Evolutionary conservation across 1,139 yeast species (phyloP).

Genomic region (Kodamaea derodonti): DNA sequence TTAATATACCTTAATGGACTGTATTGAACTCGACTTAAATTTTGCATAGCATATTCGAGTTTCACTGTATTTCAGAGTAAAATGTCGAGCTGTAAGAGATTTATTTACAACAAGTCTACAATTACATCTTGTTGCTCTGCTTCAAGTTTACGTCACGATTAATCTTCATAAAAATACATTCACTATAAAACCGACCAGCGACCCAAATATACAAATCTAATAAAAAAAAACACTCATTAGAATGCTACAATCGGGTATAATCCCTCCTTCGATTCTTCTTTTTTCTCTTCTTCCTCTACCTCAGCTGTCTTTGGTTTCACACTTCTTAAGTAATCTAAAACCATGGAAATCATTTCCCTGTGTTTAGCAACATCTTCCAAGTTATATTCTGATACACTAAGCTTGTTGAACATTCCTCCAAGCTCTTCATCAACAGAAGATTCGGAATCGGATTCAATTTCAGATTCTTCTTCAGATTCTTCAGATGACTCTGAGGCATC

Average conservation of each 20-base stretch:
- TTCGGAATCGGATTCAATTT: constrained; percentile 5
- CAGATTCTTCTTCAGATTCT: constrained; percentile 11
- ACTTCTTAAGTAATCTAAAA: constrained; percentile 23
- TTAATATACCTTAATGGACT: neutral
- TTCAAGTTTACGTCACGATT: too few relatives aligned
- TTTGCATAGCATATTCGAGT: too few relatives aligned
- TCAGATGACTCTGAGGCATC: constrained; percentile 11
- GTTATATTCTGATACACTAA: constrained; percentile 20
- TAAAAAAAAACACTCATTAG: constrained; percentile 14
- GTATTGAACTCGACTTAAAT: too few relatives aligned
- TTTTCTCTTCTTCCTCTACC: constrained; percentile 13
- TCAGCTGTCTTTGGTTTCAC: constrained; percentile 6
- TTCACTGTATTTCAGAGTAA: too few relatives aligned
- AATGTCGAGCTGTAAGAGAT: too few relatives aligned
- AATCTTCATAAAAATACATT: neutral
- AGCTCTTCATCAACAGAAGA: constrained; percentile 8
- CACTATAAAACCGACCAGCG: constrained; percentile 3
- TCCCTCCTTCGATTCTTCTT: constrained; percentile 10
- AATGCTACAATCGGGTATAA: constrained; percentile 46
- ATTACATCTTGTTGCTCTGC: too few relatives aligned
- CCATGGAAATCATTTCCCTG: constrained; percentile 32
- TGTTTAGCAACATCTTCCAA: constrained; percentile 33
- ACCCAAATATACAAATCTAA: constrained; percentile 3
- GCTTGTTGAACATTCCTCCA: constrained; percentile 17
- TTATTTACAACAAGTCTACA: too few relatives aligned